phyloP scores from a whole-genome alignment of 2,329 filamentous ascomycete genomes.

The Aspergillus aculeatinus region DNA sequence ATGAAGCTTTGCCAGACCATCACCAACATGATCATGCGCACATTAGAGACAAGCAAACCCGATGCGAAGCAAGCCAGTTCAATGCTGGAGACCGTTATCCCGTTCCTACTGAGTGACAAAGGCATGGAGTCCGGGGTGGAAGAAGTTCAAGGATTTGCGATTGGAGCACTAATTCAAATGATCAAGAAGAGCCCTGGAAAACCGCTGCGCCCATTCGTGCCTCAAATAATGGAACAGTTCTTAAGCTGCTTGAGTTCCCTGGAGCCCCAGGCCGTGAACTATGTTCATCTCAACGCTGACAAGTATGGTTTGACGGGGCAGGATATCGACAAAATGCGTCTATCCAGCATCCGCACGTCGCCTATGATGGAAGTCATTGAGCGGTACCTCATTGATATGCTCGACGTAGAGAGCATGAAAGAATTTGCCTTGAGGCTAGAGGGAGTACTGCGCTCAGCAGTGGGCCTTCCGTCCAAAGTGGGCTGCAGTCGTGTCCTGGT shows the following conservation, averaged over 20 bases:
- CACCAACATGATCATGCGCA: constrained; percentile 80
- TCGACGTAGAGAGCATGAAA: constrained; percentile 76
- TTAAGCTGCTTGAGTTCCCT: constrained; percentile 81
- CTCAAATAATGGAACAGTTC: constrained; percentile 76
- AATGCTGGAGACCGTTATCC: constrained; percentile 83
- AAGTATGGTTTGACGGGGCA: constrained; percentile 83
- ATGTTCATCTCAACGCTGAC: constrained; percentile 82
- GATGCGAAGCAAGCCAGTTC: constrained; percentile 64
- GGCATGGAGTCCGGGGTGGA: constrained; percentile 85
- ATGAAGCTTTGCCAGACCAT: constrained; percentile 78
- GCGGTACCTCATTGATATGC: constrained; percentile 72
- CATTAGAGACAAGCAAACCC: constrained; percentile 73
- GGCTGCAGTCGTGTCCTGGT: constrained; percentile 83
- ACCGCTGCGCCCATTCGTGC: constrained; percentile 74
- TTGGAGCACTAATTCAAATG: constrained; percentile 80
- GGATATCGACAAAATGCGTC: constrained; percentile 82
- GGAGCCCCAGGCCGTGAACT: constrained; percentile 87
- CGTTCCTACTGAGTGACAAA: constrained; percentile 84
- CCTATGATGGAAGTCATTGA: constrained; percentile 93
- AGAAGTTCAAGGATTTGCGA: constrained; percentile 82
- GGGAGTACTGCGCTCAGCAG: constrained; percentile 75
- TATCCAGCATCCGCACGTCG: constrained; percentile 77
- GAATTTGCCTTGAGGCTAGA: constrained; percentile 71
- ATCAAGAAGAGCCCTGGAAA: constrained; percentile 81
- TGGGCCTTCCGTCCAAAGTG: constrained; percentile 91